Evolutionary conservation across 176 grass and related monocot species (phyloP).

Genomic region (Bonia amplexicaulis): DNA sequence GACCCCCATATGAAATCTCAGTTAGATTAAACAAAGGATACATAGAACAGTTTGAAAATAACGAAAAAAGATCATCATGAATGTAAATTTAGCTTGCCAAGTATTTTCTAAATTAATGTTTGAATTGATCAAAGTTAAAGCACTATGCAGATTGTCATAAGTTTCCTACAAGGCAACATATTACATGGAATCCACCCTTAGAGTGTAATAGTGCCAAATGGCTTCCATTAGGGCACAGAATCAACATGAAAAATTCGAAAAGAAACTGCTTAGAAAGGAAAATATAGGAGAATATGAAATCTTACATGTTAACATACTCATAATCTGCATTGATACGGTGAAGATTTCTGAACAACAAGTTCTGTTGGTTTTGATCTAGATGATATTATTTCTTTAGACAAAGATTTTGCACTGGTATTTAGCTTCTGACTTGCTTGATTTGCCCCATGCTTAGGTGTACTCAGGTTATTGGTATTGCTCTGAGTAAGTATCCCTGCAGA

Average conservation of each 20-base stretch:
- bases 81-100: background rate
- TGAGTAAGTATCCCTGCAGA: conserved; percentile 41
- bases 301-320: conserved; percentile 62
- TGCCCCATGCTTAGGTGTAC: conserved; percentile 26
- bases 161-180: background rate
- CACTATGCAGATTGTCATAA: background rate
- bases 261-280: conserved; percentile 2
- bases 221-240: background rate
- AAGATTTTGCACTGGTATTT: conserved; percentile 23
- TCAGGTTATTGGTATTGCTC: conserved; percentile 24
- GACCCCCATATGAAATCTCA: background rate
- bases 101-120: background rate
- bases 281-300: background rate
- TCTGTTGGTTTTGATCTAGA: conserved; percentile 37
- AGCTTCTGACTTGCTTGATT: conserved; percentile 1
- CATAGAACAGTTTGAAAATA: background rate
- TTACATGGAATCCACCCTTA: background rate
- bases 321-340: conserved; percentile 31
- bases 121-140: background rate
- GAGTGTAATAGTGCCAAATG: background rate
- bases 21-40: background rate
- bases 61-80: background rate
- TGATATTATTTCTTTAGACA: conserved; percentile 34
- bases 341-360: conserved; percentile 37
- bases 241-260: background rate